These are phyloP conservation scores for Pleurotus tuoliensis DNA, from an alignment of 768 basidiomycete genomes.

Conservation along the genomic window DNA sequence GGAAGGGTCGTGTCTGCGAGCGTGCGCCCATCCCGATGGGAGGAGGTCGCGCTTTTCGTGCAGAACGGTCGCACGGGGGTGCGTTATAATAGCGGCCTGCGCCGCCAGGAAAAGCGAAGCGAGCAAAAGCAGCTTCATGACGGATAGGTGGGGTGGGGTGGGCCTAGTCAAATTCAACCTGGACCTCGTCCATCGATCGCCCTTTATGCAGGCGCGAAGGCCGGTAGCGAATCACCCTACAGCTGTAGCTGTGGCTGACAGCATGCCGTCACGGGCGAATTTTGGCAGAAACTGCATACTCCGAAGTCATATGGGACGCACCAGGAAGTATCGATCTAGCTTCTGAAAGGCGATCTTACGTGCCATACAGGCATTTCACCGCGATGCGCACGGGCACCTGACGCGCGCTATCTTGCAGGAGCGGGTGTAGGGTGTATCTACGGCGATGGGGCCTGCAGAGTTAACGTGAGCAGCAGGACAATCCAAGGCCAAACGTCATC, in stretches of 20 bases:
- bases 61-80: constrained; percentile 34
- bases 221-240: too few species aligned
- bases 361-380: background rate
- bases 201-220: too few species aligned
- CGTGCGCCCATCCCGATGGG: constrained; percentile 38
- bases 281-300: constrained; percentile 1
- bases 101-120: constrained; percentile 4
- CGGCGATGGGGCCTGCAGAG: background rate
- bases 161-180: background rate
- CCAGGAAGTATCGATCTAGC: constrained; percentile 2
- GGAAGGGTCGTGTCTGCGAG: constrained; percentile 30
- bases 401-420: background rate
- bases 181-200: too few species aligned
- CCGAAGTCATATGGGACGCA: background rate
- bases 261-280: background rate
- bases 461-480: background rate
- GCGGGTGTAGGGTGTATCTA: constrained; percentile 8
- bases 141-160: background rate
- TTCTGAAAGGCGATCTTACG: too few species aligned
- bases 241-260: too few species aligned
- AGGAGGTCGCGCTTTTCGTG: constrained; percentile 34
- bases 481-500: background rate
- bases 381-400: background rate
- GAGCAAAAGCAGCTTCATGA: constrained; percentile 2
- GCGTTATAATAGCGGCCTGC: constrained; percentile 2